Evolutionary conservation across 2,329 filamentous ascomycete species (phyloP).

Genomic region (Lecanicillium sp.): DNA sequence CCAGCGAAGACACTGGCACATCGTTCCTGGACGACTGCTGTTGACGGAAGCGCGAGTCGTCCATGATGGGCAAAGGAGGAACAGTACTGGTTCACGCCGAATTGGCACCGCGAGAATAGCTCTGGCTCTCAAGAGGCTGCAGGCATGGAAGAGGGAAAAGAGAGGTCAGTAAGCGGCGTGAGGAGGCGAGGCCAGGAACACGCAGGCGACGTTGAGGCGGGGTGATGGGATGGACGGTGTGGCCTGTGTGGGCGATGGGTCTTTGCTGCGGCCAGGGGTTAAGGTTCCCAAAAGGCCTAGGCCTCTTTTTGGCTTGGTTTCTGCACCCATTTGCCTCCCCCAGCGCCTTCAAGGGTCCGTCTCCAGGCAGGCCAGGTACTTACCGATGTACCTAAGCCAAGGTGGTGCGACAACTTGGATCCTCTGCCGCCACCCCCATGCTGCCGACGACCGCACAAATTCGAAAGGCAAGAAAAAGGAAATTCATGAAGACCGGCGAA

Average conservation of each 20-base stretch:
- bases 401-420: neutral
- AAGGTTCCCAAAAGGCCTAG: neutral
- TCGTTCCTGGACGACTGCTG: slow-evolving; percentile 75
- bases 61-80: slow-evolving; percentile 44
- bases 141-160: slow-evolving; percentile 27
- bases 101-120: slow-evolving; percentile 23
- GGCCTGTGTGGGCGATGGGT: slow-evolving; percentile 5
- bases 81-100: slow-evolving; percentile 31
- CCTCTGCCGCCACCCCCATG: neutral
- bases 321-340: neutral
- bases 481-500: neutral
- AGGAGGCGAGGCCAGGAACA: slow-evolving; percentile 17
- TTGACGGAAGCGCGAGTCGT: slow-evolving; percentile 70
- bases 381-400: slow-evolving; percentile 1
- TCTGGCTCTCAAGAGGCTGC: slow-evolving; percentile 21
- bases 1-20: slow-evolving; percentile 63
- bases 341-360: neutral
- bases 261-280: slow-evolving; percentile 1
- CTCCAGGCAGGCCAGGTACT: slow-evolving; percentile 1
- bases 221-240: slow-evolving; percentile 18
- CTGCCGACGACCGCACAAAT: slow-evolving; percentile 6
- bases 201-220: slow-evolving; percentile 21
- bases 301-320: neutral
- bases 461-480: slow-evolving; percentile 2
- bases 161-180: slow-evolving; percentile 19